Evolutionary conservation across 2,329 filamentous ascomycete species (phyloP), one percentile per base, ranked within the genome.

Genomic region (Colletotrichum sp.): DNA sequence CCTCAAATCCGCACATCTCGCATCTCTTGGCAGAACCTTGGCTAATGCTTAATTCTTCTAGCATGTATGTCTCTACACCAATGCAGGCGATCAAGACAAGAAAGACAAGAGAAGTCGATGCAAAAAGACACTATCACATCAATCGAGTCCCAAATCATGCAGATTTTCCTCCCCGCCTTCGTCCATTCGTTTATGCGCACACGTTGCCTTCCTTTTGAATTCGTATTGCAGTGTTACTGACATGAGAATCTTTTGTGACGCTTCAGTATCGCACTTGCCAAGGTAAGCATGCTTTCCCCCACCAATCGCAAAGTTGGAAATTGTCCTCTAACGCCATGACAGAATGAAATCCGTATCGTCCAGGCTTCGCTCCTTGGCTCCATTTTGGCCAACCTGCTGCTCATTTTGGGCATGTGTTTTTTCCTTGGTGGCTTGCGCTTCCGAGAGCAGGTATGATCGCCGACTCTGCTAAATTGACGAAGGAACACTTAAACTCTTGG

Each of bases 361-460:
- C 96, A 98, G 85, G 95, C 96, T 16, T 97, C 96, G 1, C 87
- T 98, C 66, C 89, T 98, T 34, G 96, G 96, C 56, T 98, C 95
- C 3, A 98, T 98, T 79, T 87, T 98, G 78, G 94, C 96, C 77
- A 98, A 98, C 81, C 86, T 98, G 71, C 89, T 98, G 28, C 90
- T 98, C 76, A 98, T 98, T 81, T 86, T 98, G 79, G 96, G 96
- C 81, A 98, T 98, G 95, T 93, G 93, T 73, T 98, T 98, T 84
- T 90, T 98, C 68, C 86, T 97, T 28, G 96, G 96, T 81, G 96
- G 96, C 77, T 87, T 98, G 70, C 93, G 95, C 77, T 98, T 92
- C 84, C 93, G 94, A 82, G 96, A 98, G 86, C 96, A 98, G 87
- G 92, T 92, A 80, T 76, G 86, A 16, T 26, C 21, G 32, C 13